phyloP scores from a whole-genome alignment of 495 filamentous ascomycete genomes.

The Aspergillus kassunensis region DNA sequence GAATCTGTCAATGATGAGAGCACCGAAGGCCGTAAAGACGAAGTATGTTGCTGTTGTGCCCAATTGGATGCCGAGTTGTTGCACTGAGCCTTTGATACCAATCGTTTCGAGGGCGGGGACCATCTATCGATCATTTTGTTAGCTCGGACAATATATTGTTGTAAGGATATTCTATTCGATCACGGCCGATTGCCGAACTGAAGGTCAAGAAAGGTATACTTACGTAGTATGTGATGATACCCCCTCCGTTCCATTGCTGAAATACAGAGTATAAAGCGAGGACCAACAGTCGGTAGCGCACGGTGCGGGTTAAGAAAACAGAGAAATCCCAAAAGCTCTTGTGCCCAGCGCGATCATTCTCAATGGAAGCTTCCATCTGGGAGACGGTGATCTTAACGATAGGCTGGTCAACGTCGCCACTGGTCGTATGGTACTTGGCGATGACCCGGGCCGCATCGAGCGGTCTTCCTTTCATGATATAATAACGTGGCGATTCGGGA shows the following conservation, averaged over 20 bases:
- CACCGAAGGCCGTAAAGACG: conserved; percentile 36
- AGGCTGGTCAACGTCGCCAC: conserved; percentile 32
- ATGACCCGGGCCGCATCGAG: conserved; percentile 33
- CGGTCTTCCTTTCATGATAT: conserved; percentile 35
- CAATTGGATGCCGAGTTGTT: conserved; percentile 34
- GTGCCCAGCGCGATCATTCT: conserved; percentile 24
- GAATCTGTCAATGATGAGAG: conserved; percentile 37
- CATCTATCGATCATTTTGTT: conserved; percentile 22
- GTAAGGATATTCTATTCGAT: no score
- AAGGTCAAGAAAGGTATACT: neutral
- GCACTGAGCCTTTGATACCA: conserved; percentile 27
- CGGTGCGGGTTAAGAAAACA: conserved; percentile 33
- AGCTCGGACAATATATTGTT: neutral
- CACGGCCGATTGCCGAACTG: no score
- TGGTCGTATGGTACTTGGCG: conserved; percentile 37
- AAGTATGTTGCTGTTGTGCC: conserved; percentile 38
- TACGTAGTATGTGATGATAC: conserved; percentile 41
- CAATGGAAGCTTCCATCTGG: conserved; percentile 41
- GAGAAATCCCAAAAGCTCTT: conserved; percentile 35
- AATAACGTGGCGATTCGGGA: conserved; percentile 41
- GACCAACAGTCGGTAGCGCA: conserved; percentile 34
- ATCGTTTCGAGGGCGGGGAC: conserved; percentile 33
- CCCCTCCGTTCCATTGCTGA: conserved; percentile 44
- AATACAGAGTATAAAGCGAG: conserved; percentile 39
- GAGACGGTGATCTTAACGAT: conserved; percentile 35